phyloP scores from a whole-genome alignment of 768 basidiomycete genomes.

The Boletus eberwhitei region DNA sequence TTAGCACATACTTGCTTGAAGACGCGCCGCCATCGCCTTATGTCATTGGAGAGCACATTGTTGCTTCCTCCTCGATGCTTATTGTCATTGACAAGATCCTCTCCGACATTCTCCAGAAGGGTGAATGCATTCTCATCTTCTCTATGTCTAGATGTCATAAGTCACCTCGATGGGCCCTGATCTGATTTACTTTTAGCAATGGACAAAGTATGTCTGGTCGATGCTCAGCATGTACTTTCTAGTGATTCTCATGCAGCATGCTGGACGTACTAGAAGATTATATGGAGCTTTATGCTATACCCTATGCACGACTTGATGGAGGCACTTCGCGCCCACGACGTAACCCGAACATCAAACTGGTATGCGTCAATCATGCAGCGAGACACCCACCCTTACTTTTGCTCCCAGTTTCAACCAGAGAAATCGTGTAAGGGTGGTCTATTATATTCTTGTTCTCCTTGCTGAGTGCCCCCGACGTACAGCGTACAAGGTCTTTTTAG shows the following conservation, averaged over 20 bases:
- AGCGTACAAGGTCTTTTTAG: constrained; percentile 66
- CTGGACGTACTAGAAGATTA: constrained; percentile 69
- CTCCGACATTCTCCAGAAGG: constrained; percentile 51
- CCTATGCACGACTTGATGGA: constrained; percentile 63
- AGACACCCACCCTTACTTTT: constrained; percentile 1
- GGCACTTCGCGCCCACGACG: constrained; percentile 49
- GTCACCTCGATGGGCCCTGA: neutral
- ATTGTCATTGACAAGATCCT: constrained; percentile 59
- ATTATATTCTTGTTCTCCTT: neutral
- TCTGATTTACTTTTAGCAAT: constrained; percentile 45
- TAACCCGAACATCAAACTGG: constrained; percentile 54
- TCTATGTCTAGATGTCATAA: constrained; percentile 36
- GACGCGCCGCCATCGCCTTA: constrained; percentile 50
- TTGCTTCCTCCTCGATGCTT: constrained; percentile 54
- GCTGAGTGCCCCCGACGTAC: constrained; percentile 2
- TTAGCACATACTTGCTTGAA: constrained; percentile 51
- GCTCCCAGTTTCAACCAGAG: constrained; percentile 54
- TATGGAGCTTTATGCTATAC: constrained; percentile 54
- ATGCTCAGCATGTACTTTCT: neutral
- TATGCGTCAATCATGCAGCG: constrained; percentile 22
- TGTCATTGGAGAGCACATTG: constrained; percentile 51
- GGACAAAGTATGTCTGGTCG: constrained; percentile 42
- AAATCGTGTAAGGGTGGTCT: constrained; percentile 44
- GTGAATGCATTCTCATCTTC: constrained; percentile 65
- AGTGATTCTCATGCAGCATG: constrained; percentile 42